Evolutionary conservation across 1,284 basidiomycete species (phyloP).

Genomic region (Phaffia rhodozyma): DNA sequence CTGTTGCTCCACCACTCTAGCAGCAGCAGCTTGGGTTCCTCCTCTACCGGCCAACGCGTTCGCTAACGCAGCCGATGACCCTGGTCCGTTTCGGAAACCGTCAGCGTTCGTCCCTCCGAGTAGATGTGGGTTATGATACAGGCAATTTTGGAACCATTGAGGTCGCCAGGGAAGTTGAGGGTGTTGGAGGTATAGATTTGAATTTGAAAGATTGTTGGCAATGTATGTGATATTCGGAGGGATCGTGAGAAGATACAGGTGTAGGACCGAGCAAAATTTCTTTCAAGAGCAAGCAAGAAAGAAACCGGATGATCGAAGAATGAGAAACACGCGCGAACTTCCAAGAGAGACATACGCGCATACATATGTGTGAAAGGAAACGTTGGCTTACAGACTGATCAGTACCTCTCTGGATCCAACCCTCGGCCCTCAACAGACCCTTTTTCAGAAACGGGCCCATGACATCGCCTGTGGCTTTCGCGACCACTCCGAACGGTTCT

Average conservation of each 20-base stretch:
- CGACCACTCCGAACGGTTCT: slow-evolving; percentile 71
- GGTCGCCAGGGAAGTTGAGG: slow-evolving; percentile 47
- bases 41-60: slow-evolving; percentile 15
- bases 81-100: slow-evolving; percentile 5
- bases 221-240: slow-evolving; percentile 79
- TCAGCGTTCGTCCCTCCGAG: slow-evolving; percentile 1
- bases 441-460: slow-evolving; percentile 69
- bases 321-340: not conserved
- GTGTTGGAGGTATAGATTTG: slow-evolving; percentile 64
- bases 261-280: slow-evolving; percentile 44
- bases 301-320: not conserved
- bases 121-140: slow-evolving; percentile 74
- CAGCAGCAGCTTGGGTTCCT: slow-evolving; percentile 39
- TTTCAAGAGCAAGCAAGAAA: slow-evolving; percentile 14
- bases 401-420: slow-evolving; percentile 37
- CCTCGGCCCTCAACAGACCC: slow-evolving; percentile 72
- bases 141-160: slow-evolving; percentile 49
- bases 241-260: slow-evolving; percentile 80
- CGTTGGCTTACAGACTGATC: slow-evolving; percentile 31
- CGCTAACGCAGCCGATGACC: slow-evolving; percentile 1
- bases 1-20: slow-evolving; percentile 80
- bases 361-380: not conserved
- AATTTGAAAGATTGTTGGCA: slow-evolving; percentile 56
- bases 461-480: slow-evolving; percentile 62
- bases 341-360: slow-evolving; percentile 4